A percentile compares a stretch with the other conserved stretches of the same genome.
Conservation (phyloP, 768 basidiomycete species). For the Crepidotus variabilis region DNA sequence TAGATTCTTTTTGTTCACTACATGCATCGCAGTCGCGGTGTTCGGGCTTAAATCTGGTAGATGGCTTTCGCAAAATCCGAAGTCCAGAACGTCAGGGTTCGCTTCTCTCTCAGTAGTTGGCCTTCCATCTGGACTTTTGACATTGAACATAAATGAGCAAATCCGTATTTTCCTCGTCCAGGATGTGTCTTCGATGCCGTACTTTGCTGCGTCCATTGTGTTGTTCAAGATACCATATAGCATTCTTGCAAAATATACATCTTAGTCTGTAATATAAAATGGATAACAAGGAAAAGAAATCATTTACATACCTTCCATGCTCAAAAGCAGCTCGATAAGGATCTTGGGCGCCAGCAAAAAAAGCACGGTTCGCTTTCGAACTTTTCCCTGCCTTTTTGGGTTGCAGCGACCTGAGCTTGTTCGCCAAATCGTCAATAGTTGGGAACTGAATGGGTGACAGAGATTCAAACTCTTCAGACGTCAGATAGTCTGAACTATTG, state of each 20-base stretch:
- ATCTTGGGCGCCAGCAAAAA: conserved; percentile 17
- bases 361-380: conserved; percentile 40
- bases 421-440: conserved; percentile 24
- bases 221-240: conserved; percentile 19
- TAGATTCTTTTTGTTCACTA: conserved; percentile 16
- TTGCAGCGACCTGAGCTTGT: conserved; percentile 35
- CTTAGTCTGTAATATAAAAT: neutral
- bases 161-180: conserved; percentile 20
- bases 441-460: conserved; percentile 46
- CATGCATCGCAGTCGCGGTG: conserved; percentile 18
- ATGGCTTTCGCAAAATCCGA: conserved; percentile 33
- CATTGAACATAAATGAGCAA: conserved; percentile 25
- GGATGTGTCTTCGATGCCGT: conserved; percentile 16
- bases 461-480: conserved; percentile 32
- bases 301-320: conserved; percentile 37
- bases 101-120: conserved; percentile 12
- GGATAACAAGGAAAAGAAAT: neutral
- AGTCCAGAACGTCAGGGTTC: conserved; percentile 24
- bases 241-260: neutral
- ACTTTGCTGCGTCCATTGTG: conserved; percentile 13
- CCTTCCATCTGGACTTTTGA: conserved; percentile 20
- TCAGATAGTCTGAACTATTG: neutral
- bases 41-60: conserved; percentile 14
- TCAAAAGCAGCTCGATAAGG: conserved; percentile 40
- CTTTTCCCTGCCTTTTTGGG: conserved; percentile 36